A percentile compares a stretch with the other conserved stretches of the same genome.
Evolutionary conservation across 2,329 filamentous ascomycete genomes (phyloP).

Genomic region (Metarhizium robertsii): DNA sequence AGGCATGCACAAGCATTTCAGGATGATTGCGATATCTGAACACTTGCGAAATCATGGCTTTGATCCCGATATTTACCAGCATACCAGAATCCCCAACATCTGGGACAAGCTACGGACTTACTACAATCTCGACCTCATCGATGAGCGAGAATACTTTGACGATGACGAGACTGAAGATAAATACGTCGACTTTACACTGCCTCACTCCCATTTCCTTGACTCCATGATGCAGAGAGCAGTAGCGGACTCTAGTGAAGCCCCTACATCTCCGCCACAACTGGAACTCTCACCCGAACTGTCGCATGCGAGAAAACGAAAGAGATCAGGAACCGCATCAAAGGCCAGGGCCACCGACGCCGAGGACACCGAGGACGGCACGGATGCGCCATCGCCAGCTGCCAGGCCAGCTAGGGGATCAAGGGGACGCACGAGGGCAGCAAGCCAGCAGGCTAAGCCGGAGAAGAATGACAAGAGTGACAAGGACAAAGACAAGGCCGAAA

Average conservation of each 20-base stretch:
- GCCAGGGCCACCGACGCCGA: constrained; percentile 35
- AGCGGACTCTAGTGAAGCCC: constrained; percentile 36
- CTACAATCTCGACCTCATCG: constrained; percentile 78
- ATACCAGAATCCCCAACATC: constrained; percentile 84
- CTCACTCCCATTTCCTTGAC: constrained; percentile 35
- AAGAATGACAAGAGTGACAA: constrained; percentile 13
- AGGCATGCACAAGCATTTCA: constrained; percentile 92
- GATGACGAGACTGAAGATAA: constrained; percentile 49
- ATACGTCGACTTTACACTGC: constrained; percentile 59
- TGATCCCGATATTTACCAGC: constrained; percentile 57
- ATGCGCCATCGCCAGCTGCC: constrained; percentile 23
- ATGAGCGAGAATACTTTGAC: constrained; percentile 69
- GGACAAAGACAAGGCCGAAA: constrained; percentile 25
- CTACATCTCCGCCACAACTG: constrained; percentile 35
- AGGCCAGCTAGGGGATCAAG: constrained; percentile 33
- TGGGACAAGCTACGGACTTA: constrained; percentile 79
- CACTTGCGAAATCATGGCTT: constrained; percentile 73
- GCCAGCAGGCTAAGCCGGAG: constrained; percentile 28
- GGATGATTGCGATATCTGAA: constrained; percentile 78
- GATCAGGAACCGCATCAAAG: constrained; percentile 27
- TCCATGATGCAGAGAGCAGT: constrained; percentile 35
- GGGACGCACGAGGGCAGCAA: constrained; percentile 34
- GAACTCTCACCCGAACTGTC: constrained; percentile 27
- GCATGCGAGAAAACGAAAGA: constrained; percentile 34
- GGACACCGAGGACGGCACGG: constrained; percentile 37